Evolutionary conservation across 192 early-diverging fungal genomes (phyloP), one percentile per base, ranked within the genome.

Genomic region (Coemansia reversa): DNA sequence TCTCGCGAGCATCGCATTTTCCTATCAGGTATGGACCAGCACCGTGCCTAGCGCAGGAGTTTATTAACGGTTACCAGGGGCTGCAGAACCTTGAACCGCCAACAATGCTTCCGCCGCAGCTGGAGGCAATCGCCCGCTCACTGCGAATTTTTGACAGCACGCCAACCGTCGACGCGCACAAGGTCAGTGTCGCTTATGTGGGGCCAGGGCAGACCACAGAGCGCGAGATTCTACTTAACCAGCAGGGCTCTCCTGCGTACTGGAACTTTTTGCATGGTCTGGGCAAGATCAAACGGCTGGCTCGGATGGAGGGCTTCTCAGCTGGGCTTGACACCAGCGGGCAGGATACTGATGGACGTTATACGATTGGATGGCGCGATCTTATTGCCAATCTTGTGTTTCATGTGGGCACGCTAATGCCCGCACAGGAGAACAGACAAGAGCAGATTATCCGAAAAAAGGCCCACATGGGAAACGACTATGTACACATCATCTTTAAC

Each of bases 401-500:
- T 78, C 97, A 99, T 66, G 88, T 88, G 6, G 88, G 94, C 14
- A 98, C 95, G 18, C 84, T 99, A 66, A 97, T 99, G 94, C 97
- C 97, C 0, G 93, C 85, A 0, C 73, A 86, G 51, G 64, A 77
- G 61, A 70, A 85, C 2, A 78, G 82, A 42, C 86, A 86, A 51
- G 95, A 99, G 73, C 87, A 89, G 51, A 77, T 86, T 51, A 86
- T 92, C 67, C 89, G 85, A 63, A 99, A 99, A 68, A 99, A 99
- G 81, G 82, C 93, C 27, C 94, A 97, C 69, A 94, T 99, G 65
- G 97, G 94, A 47, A 99, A 99, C 70, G 94, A 99, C 78, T 97
- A 88, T 81, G 92, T 99, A 53, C 87, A 88, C 32, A 90, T 99
- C 64, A 88, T 97, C 8, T 99, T 89, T 66, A 95, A 98, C 69